phyloP scores from a whole-genome alignment of 345 rosid genomes.

The Ceriops zippeliana region DNA sequence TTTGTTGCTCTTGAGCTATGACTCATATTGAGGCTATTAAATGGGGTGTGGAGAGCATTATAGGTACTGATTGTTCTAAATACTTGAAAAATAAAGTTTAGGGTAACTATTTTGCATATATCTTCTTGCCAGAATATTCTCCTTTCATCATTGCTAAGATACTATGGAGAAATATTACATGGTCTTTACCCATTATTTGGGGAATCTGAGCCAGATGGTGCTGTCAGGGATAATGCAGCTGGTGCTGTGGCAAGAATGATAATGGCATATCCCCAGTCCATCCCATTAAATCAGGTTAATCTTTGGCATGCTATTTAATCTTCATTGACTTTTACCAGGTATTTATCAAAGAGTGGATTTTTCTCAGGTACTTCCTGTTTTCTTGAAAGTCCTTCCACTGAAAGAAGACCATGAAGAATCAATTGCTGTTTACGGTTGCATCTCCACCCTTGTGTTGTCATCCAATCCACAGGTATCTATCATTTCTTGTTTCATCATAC shows the following conservation, averaged over 20 bases:
- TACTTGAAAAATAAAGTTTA: constrained; percentile 4
- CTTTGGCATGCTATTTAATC: neutral
- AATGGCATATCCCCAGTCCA: constrained; percentile 73
- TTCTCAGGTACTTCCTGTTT: constrained; percentile 83
- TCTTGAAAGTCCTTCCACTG: constrained; percentile 83
- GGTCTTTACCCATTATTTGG: constrained; percentile 82
- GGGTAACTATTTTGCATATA: neutral
- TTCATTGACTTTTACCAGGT: neutral
- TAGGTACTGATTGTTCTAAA: neutral
- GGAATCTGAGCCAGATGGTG: constrained; percentile 90
- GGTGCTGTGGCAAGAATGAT: constrained; percentile 99
- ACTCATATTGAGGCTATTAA: neutral
- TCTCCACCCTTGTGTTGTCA: constrained; percentile 69
- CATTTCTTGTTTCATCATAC: neutral
- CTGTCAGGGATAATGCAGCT: constrained; percentile 95
- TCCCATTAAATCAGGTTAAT: constrained; percentile 85
- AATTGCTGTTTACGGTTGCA: constrained; percentile 75
- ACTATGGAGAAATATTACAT: constrained; percentile 67
- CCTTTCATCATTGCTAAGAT: constrained; percentile 60
- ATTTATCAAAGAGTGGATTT: neutral
- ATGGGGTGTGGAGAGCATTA: neutral
- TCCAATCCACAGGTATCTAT: constrained; percentile 74
- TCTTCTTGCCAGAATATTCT: constrained; percentile 18
- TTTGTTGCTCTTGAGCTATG: neutral
- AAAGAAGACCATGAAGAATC: constrained; percentile 97